These are phyloP conservation scores for Geosmithia putterillii DNA, from an alignment of 2,329 filamentous ascomycete species.

Conservation along the genomic window DNA sequence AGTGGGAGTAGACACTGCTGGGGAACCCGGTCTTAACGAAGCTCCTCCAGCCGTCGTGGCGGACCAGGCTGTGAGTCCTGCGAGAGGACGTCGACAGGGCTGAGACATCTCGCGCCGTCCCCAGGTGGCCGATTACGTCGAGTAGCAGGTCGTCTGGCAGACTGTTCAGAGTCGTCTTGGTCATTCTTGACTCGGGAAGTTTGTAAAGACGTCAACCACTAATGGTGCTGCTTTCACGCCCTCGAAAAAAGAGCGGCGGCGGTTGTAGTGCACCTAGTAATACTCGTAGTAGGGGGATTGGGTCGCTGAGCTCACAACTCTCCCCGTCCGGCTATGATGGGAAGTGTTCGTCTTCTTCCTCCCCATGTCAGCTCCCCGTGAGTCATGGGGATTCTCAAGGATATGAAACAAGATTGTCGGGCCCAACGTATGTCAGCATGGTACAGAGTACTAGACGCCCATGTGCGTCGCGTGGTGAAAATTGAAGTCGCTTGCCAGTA, in stretches of 20 bases:
- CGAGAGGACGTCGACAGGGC: slow-evolving; percentile 25
- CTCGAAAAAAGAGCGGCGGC: too few species aligned
- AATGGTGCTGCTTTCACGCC: too few species aligned
- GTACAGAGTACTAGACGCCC: too few species aligned
- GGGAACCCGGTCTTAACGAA: slow-evolving; percentile 34
- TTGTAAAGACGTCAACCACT: neutral
- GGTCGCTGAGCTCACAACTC: too few species aligned
- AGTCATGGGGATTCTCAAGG: neutral
- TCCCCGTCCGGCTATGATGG: neutral
- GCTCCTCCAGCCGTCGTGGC: slow-evolving; percentile 32
- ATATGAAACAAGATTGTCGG: neutral
- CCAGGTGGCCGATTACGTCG: slow-evolving; percentile 31
- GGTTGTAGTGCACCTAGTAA: neutral
- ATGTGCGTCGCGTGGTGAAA: too few species aligned
- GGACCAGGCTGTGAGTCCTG: slow-evolving; percentile 23
- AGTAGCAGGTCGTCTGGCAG: slow-evolving; percentile 39
- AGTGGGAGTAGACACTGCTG: slow-evolving; percentile 21
- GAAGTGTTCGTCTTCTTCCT: neutral
- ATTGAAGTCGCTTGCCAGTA: neutral
- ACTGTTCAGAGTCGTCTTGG: slow-evolving; percentile 19
- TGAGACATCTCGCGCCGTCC: slow-evolving; percentile 34
- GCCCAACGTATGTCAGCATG: too few species aligned
- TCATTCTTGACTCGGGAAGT: slow-evolving; percentile 7
- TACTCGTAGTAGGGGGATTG: neutral
- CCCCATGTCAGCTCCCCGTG: neutral